Evolutionary conservation across 2,329 filamentous ascomycete genomes (phyloP).

Genomic region (Cytospora piceicola): DNA sequence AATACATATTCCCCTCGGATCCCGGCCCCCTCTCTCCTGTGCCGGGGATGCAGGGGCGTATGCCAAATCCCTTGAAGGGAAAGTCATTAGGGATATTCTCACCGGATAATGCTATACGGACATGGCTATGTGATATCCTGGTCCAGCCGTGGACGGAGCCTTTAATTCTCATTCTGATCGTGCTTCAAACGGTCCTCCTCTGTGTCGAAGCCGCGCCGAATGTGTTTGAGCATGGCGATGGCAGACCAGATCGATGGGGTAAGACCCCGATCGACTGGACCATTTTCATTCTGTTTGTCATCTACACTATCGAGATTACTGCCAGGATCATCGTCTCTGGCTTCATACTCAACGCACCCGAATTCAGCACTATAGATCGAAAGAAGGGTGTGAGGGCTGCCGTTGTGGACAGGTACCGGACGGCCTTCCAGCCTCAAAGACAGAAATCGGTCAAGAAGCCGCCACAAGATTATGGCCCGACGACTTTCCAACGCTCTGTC

Average conservation of each 20-base stretch:
- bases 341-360: slow-evolving; percentile 84
- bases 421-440: slow-evolving; percentile 80
- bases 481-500: slow-evolving; percentile 75
- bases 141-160: slow-evolving; percentile 89
- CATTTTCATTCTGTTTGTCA: slow-evolving; percentile 78
- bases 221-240: slow-evolving; percentile 67
- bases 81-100: slow-evolving; percentile 85
- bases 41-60: slow-evolving; percentile 38
- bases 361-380: slow-evolving; percentile 90
- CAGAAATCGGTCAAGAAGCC: slow-evolving; percentile 66
- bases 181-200: slow-evolving; percentile 86
- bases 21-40: slow-evolving; percentile 39
- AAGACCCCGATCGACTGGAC: slow-evolving; percentile 73
- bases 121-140: slow-evolving; percentile 77
- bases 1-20: slow-evolving; percentile 39
- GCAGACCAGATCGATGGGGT: slow-evolving; percentile 68
- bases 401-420: slow-evolving; percentile 74
- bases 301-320: slow-evolving; percentile 86
- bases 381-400: slow-evolving; percentile 74
- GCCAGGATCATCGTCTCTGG: slow-evolving; percentile 91
- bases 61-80: slow-evolving; percentile 80
- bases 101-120: slow-evolving; percentile 74
- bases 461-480: slow-evolving; percentile 54
- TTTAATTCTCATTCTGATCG: slow-evolving; percentile 81
- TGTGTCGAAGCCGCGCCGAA: slow-evolving; percentile 78